These are phyloP conservation scores for Xanthoceras sorbifolium DNA, from an alignment of 345 rosid genomes.

Conservation along the genomic window DNA sequence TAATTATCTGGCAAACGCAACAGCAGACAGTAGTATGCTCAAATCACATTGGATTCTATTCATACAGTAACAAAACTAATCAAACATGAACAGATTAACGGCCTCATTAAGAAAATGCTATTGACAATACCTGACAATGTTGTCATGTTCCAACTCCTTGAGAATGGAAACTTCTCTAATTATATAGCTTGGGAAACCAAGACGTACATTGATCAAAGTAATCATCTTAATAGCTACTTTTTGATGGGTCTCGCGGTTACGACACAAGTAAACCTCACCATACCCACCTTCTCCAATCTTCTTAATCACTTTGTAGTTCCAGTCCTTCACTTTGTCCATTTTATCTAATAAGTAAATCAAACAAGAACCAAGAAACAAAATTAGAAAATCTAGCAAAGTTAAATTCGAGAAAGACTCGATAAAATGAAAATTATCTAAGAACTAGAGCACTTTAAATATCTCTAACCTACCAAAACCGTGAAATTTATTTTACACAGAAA, in stretches of 20 bases:
- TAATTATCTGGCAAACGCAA: too few relatives aligned
- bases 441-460: too few relatives aligned
- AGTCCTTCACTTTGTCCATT: slow-evolving; percentile 13
- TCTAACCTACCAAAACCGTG: too few relatives aligned
- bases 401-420: too few relatives aligned
- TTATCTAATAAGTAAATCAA: not conserved
- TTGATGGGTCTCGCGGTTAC: not conserved
- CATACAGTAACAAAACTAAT: too few relatives aligned
- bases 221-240: slow-evolving; percentile 15
- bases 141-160: slow-evolving; percentile 7
- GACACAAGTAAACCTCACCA: slow-evolving; percentile 14
- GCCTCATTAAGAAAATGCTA: too few relatives aligned
- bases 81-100: too few relatives aligned
- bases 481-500: too few relatives aligned
- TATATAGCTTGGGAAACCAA: slow-evolving; percentile 1
- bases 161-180: slow-evolving; percentile 7
- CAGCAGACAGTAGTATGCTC: too few relatives aligned
- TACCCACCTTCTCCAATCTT: not conserved
- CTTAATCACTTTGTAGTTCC: not conserved
- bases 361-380: not conserved
- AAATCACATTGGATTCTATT: too few relatives aligned
- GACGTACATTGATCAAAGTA: not conserved
- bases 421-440: too few relatives aligned
- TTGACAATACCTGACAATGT: slow-evolving; percentile 12
- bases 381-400: not conserved